Percentiles rank a stretch among this genome's conserved stretches.
These are phyloP conservation scores for Lentinula detonsa DNA, from an alignment of 768 basidiomycete genomes.

Conservation along the genomic window DNA sequence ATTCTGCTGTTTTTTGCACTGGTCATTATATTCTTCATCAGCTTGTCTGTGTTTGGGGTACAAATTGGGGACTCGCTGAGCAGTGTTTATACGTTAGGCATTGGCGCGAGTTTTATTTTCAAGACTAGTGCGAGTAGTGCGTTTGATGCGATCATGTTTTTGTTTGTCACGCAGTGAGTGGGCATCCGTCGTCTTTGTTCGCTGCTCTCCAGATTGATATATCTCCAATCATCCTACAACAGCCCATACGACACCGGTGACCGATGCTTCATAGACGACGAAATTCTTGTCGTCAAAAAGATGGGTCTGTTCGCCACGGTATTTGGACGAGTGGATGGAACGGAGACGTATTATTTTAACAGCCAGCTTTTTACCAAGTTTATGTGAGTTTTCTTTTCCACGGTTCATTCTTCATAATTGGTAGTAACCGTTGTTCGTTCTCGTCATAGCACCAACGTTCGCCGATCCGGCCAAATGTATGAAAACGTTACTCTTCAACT, in stretches of 20 bases:
- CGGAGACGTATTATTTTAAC: slow-evolving; percentile 79
- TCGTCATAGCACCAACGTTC: slow-evolving; percentile 53
- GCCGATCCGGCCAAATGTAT: slow-evolving; percentile 68
- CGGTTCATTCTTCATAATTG: not conserved
- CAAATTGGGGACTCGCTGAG: slow-evolving; percentile 59
- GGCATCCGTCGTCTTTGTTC: not conserved
- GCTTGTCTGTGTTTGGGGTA: slow-evolving; percentile 67
- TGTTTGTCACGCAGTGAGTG: slow-evolving; percentile 77
- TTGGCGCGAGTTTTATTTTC: slow-evolving; percentile 79
- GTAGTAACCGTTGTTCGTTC: not conserved
- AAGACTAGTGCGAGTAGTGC: slow-evolving; percentile 65
- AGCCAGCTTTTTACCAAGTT: slow-evolving; percentile 71
- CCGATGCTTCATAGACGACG: slow-evolving; percentile 71
- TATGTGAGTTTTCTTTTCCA: slow-evolving; percentile 39
- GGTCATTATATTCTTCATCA: slow-evolving; percentile 66
- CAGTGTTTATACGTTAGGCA: slow-evolving; percentile 65
- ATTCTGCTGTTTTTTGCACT: slow-evolving; percentile 60
- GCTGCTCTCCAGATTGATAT: not conserved
- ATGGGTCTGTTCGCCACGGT: slow-evolving; percentile 78
- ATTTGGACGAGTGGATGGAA: slow-evolving; percentile 67
- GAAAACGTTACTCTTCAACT: slow-evolving; percentile 67
- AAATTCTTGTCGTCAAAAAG: slow-evolving; percentile 72
- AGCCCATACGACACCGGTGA: slow-evolving; percentile 82
- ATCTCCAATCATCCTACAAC: not conserved
- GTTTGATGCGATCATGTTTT: slow-evolving; percentile 78